Conservation (phyloP, 2,329 filamentous ascomycete species). For the Ampelomyces quisqualis region DNA sequence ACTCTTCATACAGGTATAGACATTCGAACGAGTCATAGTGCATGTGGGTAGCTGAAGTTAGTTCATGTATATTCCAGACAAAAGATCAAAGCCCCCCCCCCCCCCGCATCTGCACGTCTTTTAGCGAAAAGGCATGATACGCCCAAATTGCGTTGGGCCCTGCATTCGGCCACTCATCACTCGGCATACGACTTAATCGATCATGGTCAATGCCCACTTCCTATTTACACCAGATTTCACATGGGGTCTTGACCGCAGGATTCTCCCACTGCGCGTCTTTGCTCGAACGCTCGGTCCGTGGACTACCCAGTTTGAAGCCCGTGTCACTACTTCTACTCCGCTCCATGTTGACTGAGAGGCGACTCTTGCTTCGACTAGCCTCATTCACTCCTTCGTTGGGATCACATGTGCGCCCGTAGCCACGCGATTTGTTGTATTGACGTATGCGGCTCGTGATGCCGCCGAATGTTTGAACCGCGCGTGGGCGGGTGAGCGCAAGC, state of each 20-base stretch:
- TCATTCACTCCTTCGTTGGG: not conserved
- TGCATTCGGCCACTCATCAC: conserved; percentile 1
- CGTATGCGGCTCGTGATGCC: conserved; percentile 5
- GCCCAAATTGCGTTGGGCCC: conserved; percentile 7
- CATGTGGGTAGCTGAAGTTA: no score
- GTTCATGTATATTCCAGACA: no score
- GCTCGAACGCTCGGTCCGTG: conserved; percentile 6
- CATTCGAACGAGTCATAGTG: no score
- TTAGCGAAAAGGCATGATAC: conserved; percentile 2
- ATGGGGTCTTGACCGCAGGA: not conserved
- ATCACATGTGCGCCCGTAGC: conserved; percentile 10
- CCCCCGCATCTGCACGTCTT: not conserved
- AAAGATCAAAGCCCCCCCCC: no score
- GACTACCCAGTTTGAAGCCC: conserved; percentile 6
- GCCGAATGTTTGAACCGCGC: conserved; percentile 13
- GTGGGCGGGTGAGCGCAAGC: conserved; percentile 23
- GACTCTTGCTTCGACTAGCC: conserved; percentile 6
- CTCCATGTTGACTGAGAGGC: conserved; percentile 1
- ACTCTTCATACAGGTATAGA: no score
- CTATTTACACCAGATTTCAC: conserved; percentile 16
- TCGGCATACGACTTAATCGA: conserved; percentile 8
- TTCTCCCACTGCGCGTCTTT: conserved; percentile 6
- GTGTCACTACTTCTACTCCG: not conserved
- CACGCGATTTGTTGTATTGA: conserved; percentile 2
- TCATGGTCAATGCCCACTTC: conserved; percentile 14